A percentile compares a stretch with the other conserved stretches of the same genome.
Evolutionary conservation across 2,329 filamentous ascomycete genomes (phyloP).

Genomic region (Hirsutella minnesotensis): DNA sequence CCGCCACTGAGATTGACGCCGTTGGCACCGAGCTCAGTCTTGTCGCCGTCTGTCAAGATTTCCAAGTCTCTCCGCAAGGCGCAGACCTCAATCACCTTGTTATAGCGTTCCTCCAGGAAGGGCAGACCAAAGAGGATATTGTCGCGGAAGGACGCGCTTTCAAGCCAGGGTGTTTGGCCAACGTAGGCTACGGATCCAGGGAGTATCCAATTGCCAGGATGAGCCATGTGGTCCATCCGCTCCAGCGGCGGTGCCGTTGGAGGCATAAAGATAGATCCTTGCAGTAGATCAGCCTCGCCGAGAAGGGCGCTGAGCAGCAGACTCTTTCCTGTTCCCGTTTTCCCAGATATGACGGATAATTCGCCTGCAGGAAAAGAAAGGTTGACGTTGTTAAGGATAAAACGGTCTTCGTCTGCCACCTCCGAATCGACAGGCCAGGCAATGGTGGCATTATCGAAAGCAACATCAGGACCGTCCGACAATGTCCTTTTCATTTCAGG

Average conservation of each 20-base stretch:
- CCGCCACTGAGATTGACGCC: conserved; percentile 77
- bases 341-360: conserved; percentile 63
- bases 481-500: conserved; percentile 49
- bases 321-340: conserved; percentile 70
- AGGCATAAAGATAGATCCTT: conserved; percentile 47
- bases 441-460: conserved; percentile 56
- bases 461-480: conserved; percentile 44
- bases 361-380: conserved; percentile 56
- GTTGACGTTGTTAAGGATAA: conserved; percentile 52
- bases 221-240: conserved; percentile 51
- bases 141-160: conserved; percentile 66
- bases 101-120: conserved; percentile 55
- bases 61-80: conserved; percentile 65
- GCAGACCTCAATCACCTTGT: conserved; percentile 58
- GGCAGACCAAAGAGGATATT: conserved; percentile 73
- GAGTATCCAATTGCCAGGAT: conserved; percentile 55
- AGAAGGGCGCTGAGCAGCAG: conserved; percentile 62
- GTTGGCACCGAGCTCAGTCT: conserved; percentile 73
- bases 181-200: conserved; percentile 61
- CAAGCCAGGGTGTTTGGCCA: conserved; percentile 74
- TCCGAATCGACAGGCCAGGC: conserved; percentile 62
- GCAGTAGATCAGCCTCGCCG: conserved; percentile 60
- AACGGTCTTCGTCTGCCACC: conserved; percentile 44
- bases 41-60: conserved; percentile 64
- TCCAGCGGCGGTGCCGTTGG: conserved; percentile 35